A percentile compares a stretch with the other conserved stretches of the same genome.
Evolutionary conservation across 805 yeast genomes (phyloP).

Genomic region (Yarrowia sp.): DNA sequence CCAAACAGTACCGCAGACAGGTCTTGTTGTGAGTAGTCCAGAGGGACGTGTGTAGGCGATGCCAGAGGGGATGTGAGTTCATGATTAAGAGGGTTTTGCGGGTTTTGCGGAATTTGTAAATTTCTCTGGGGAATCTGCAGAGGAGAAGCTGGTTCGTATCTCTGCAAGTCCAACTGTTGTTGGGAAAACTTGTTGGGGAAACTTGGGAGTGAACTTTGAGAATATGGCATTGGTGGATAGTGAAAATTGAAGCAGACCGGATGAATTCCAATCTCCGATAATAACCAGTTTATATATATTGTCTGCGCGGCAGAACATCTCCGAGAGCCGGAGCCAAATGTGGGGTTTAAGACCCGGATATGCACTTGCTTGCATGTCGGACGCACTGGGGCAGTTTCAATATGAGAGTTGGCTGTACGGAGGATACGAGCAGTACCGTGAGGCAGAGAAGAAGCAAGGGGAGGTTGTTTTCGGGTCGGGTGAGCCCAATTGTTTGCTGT

Average conservation of each 20-base stretch:
- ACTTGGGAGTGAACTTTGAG: background rate
- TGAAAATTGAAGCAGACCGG: too few relatives aligned
- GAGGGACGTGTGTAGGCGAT: background rate
- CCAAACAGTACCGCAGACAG: background rate
- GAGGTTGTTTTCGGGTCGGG: too few relatives aligned
- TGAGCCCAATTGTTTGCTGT: too few relatives aligned
- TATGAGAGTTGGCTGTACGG: background rate
- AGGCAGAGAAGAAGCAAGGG: too few relatives aligned
- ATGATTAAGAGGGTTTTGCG: too few relatives aligned
- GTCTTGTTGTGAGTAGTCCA: background rate
- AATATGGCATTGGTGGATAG: background rate
- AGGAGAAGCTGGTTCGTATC: too few relatives aligned
- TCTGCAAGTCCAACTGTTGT: too few relatives aligned
- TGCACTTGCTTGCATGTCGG: background rate
- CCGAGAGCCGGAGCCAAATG: background rate
- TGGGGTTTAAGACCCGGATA: background rate
- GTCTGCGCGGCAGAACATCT: background rate
- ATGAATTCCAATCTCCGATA: too few relatives aligned
- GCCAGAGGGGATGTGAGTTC: conserved; percentile 11
- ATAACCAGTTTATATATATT: background rate
- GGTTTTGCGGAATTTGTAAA: too few relatives aligned
- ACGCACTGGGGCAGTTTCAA: background rate
- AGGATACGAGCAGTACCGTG: too few relatives aligned
- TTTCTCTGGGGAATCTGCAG: too few relatives aligned
- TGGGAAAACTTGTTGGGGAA: conserved; percentile 11